Conservation (phyloP, 2,329 filamentous ascomycete species). For the Aspergillus uvarum region DNA sequence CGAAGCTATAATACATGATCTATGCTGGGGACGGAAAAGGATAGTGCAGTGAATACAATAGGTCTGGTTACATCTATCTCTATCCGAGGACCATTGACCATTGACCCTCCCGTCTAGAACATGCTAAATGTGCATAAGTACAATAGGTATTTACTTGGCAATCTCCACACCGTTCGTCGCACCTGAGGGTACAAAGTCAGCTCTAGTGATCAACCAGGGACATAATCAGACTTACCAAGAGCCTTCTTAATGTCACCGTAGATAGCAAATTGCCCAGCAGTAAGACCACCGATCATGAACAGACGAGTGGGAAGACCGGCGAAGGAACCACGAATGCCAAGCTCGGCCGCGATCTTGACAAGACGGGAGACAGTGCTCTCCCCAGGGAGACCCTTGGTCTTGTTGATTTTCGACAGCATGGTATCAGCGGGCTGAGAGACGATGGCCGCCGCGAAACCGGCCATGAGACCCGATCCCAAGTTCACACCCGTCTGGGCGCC, state of each 20-base stretch:
- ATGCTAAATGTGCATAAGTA: no score
- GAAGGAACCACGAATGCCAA: slow-evolving; percentile 76
- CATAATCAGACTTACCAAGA: no score
- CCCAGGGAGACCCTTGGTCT: slow-evolving; percentile 83
- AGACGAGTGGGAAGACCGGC: slow-evolving; percentile 77
- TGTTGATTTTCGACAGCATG: slow-evolving; percentile 96
- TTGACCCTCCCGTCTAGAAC: no score
- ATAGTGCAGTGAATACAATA: no score
- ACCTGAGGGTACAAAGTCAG: slow-evolving; percentile 49
- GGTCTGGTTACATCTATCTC: no score
- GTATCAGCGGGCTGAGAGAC: slow-evolving; percentile 90
- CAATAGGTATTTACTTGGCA: slow-evolving; percentile 39
- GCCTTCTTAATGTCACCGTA: slow-evolving; percentile 68
- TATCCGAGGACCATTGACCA: no score
- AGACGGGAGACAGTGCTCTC: slow-evolving; percentile 78
- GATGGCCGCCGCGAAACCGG: slow-evolving; percentile 81
- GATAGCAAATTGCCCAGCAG: slow-evolving; percentile 82
- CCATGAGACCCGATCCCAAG: slow-evolving; percentile 80
- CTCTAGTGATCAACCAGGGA: no score
- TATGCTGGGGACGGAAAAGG: no score
- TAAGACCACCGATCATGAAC: slow-evolving; percentile 70
- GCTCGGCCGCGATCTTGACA: slow-evolving; percentile 85
- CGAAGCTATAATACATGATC: no score
- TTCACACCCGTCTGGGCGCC: slow-evolving; percentile 76
- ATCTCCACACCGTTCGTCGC: slow-evolving; percentile 78